These are phyloP conservation scores for Colletotrichum filicis DNA, from an alignment of 2,329 filamentous ascomycete genomes.

Conservation along the genomic window DNA sequence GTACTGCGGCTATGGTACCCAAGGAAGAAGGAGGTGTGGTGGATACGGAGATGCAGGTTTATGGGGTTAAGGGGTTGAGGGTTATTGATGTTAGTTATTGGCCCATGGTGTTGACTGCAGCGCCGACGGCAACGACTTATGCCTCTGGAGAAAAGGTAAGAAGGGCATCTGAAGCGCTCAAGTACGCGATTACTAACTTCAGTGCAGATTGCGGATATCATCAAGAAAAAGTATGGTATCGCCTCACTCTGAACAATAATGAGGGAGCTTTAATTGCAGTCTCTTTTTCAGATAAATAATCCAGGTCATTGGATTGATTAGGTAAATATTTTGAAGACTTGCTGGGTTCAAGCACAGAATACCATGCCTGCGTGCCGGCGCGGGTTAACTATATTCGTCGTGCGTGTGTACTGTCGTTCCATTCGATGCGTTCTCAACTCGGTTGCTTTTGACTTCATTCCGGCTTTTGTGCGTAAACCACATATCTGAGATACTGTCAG, in stretches of 20 bases:
- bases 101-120: conserved; percentile 30
- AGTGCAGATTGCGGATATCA: conserved; percentile 5
- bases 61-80: conserved; percentile 19
- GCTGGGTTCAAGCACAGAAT: too few species aligned
- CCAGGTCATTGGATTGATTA: too few species aligned
- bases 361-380: too few species aligned
- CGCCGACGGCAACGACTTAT: conserved; percentile 22
- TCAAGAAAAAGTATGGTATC: conserved; percentile 16
- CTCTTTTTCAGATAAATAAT: too few species aligned
- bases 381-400: too few species aligned
- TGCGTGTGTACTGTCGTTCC: not conserved
- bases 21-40: conserved; percentile 35
- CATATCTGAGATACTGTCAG: not conserved
- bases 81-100: conserved; percentile 36
- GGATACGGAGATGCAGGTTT: conserved; percentile 33
- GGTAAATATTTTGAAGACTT: too few species aligned
- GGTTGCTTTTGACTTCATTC: not conserved
- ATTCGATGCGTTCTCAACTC: too few species aligned
- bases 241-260: too few species aligned
- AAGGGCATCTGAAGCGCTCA: too few species aligned
- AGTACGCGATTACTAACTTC: not conserved
- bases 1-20: conserved; percentile 36
- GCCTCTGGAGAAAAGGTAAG: conserved; percentile 14
- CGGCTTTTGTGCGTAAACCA: conserved; percentile 18
- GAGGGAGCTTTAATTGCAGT: too few species aligned